phyloP scores from a whole-genome alignment of 495 filamentous ascomycete genomes.

The Penicillium robsamsonii region DNA sequence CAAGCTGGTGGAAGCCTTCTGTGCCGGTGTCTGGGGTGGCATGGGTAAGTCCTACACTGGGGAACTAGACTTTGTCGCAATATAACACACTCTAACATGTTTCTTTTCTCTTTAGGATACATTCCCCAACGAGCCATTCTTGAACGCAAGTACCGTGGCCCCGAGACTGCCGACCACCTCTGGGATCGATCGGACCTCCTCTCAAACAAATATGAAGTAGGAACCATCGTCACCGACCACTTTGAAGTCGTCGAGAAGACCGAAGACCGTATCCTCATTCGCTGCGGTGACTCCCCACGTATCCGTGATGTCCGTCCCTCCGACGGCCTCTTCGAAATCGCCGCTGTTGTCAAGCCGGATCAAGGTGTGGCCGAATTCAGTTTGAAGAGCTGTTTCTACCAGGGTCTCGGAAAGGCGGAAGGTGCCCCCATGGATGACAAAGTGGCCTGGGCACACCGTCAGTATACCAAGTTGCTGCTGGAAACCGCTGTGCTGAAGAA shows the following conservation, averaged over 20 bases:
- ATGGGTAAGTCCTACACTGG: constrained; percentile 47
- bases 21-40: constrained; percentile 64
- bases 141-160: constrained; percentile 58
- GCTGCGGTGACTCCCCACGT: constrained; percentile 66
- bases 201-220: constrained; percentile 54
- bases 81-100: neutral
- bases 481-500: constrained; percentile 51
- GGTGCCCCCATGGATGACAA: constrained; percentile 51
- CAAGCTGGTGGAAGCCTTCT: constrained; percentile 60
- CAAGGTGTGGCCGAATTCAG: constrained; percentile 60
- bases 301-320: constrained; percentile 53
- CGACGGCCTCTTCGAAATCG: constrained; percentile 71
- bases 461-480: constrained; percentile 64
- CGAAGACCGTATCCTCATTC: constrained; percentile 57
- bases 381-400: constrained; percentile 66
- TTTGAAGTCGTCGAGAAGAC: constrained; percentile 73
- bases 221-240: constrained; percentile 69
- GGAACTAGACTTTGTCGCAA: neutral
- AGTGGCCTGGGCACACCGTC: constrained; percentile 57
- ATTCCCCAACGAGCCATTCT: constrained; percentile 60
- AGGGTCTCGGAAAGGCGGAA: constrained; percentile 49
- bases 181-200: constrained; percentile 59
- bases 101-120: constrained; percentile 47
- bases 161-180: constrained; percentile 60
- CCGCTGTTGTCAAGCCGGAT: constrained; percentile 57